Conservation (phyloP, 768 basidiomycete genomes). For the Paxillus involutus region DNA sequence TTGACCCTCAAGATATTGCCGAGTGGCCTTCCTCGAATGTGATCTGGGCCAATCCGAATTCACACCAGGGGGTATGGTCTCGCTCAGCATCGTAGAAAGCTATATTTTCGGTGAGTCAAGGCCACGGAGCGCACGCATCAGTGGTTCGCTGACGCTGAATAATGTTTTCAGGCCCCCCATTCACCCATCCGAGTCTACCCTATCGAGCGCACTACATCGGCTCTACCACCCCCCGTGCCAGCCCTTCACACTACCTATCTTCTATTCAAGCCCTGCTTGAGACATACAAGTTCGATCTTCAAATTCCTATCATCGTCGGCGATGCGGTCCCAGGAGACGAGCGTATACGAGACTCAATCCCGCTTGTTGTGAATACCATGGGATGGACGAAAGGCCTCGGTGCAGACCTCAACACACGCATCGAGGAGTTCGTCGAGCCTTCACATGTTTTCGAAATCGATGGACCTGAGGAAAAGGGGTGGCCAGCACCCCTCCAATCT, state of each 20-base stretch:
- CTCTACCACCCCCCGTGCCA: conserved; percentile 70
- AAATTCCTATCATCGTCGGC: conserved; percentile 38
- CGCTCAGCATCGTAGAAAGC: conserved; percentile 67
- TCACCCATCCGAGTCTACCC: conserved; percentile 78
- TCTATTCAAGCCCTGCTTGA: conserved; percentile 67
- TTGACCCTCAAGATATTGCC: conserved; percentile 51
- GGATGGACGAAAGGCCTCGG: conserved; percentile 97
- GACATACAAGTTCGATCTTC: conserved; percentile 68
- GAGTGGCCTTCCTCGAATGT: conserved; percentile 90
- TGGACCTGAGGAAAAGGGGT: conserved; percentile 20
- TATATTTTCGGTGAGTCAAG: conserved; percentile 64
- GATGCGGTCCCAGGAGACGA: conserved; percentile 29
- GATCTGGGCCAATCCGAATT: conserved; percentile 96
- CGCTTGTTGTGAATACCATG: conserved; percentile 93
- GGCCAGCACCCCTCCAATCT: conserved; percentile 13
- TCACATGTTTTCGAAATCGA: conserved; percentile 26
- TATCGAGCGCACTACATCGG: conserved; percentile 81
- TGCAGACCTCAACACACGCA: conserved; percentile 67
- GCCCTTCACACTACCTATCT: conserved; percentile 74
- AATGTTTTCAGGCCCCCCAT: conserved; percentile 68
- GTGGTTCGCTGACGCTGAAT: not conserved
- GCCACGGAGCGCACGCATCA: too few species aligned
- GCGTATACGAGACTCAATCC: conserved; percentile 59
- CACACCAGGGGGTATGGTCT: conserved; percentile 81
- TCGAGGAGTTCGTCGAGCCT: conserved; percentile 69